phyloP scores from a whole-genome alignment of 164 flowering plant genomes.

The Platanus orientalis region DNA sequence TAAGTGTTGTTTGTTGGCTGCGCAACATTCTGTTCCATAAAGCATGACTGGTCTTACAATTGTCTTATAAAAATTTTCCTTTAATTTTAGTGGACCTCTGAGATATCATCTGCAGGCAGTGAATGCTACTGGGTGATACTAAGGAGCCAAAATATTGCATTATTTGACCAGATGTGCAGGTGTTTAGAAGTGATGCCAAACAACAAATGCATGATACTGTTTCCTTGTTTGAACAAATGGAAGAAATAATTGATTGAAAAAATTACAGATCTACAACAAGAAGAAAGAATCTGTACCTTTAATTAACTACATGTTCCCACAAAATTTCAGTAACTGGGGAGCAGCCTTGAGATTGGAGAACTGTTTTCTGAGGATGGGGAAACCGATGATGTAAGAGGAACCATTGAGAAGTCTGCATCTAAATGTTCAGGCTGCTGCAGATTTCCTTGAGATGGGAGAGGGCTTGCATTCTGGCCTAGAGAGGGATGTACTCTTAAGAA shows the following conservation, averaged over 20 bases:
- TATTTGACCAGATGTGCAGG: no score
- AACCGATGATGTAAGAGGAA: conserved; percentile 57
- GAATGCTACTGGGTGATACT: no score
- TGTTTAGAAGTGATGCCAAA: not conserved
- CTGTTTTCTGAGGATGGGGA: conserved; percentile 33
- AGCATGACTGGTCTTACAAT: no score
- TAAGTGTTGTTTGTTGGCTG: no score
- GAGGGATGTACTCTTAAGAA: conserved; percentile 17
- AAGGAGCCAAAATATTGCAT: no score
- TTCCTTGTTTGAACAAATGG: conserved; percentile 7
- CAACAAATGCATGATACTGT: not conserved
- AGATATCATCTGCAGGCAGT: no score
- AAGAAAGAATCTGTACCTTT: conserved; percentile 17
- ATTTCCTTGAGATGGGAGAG: conserved; percentile 21
- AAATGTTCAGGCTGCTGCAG: conserved; percentile 34
- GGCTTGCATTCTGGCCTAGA: conserved; percentile 14
- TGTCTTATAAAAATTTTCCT: no score
- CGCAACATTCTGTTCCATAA: no score
- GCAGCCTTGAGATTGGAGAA: conserved; percentile 43
- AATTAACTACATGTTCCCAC: conserved; percentile 21
- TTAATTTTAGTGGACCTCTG: no score
- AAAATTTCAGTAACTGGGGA: conserved; percentile 35
- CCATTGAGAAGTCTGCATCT: conserved; percentile 73
- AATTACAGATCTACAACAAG: conserved; percentile 2
- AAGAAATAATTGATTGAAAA: conserved; percentile 19